Evolutionary conservation across 2,329 filamentous ascomycete species (phyloP), one percentile per base, ranked within the genome.

Genomic region (Endocalyx cinctus): DNA sequence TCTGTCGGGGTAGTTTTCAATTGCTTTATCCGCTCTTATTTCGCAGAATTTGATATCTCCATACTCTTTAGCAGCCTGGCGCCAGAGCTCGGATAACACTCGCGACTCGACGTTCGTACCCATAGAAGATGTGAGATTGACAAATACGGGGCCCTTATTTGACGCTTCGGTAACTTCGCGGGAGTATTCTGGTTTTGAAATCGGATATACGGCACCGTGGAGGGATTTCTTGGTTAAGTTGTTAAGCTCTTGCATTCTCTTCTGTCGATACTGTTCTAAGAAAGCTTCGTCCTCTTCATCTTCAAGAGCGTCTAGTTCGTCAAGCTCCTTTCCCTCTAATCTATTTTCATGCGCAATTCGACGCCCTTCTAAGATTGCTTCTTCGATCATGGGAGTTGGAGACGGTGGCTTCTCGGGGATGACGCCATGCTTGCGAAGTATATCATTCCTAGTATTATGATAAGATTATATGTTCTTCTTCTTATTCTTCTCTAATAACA

Each of bases 371-470:
- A 83, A 62, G 29, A 98, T 77, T 4, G 92, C 92, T 69, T 97
- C 90, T 64, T 98, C 84, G 51, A 98, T 96, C 67, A 95, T 82
- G 6, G 89, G 88, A 3, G 92, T 96, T 3, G 92, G 92, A 28
- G 90, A 95, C 4, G 89, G 88, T 0, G 90, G 88, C 59, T 95
- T 97, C 59, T 97, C 89, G n/a, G 92, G 92, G 42, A 98, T 97
- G 47, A 98, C 74, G 46, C 88, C 87, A 69, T 98, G 88, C 62
- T 94, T 94, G 50, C 92, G 86, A 37, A 98, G 80, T 54, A 98
- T 98, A 50, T 98, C 92, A 60, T 98, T 98, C 89, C 89, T 96
- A 47, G 38, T 18, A 30, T 8, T 23, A 23, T 23, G n/a, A n/a
- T n/a, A n/a, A n/a, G n/a, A n/a, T n/a, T n/a, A n/a, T n/a, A n/a